Base-by-base conservation (phyloP, 73 alveolate genomes). In the Paramecium octaurelia region DNA sequence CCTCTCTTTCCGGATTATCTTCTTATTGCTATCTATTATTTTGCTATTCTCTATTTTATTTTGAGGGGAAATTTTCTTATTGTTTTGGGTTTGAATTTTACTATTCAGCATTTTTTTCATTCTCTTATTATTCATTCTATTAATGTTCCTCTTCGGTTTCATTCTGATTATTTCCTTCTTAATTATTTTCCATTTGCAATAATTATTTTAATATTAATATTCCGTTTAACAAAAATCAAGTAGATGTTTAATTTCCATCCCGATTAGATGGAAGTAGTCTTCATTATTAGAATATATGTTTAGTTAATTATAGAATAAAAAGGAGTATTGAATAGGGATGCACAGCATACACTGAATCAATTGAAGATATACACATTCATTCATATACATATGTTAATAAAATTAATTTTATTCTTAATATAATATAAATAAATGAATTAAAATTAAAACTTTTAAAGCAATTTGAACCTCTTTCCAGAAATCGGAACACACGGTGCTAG, bases 401-500 rank as follows among this genome's bases (percentile, higher is more conserved):
- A 54, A 4, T 54, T 18, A 7, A 18, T n/a, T 54, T 18, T 18
- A 7, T 54, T n/a, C 69, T 54, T n/a, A 18, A 48, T 20, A 54
- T 54, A 54, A 54, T 54, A 54, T 18, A 54, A 50, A 54, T 54
- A 54, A 64, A 64, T 64, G 84, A 64, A 64, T 64, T 64, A 64
- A 64, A 64, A 64, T 64, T 34, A 64, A 34, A 64, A 64, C 84
- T 64, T 64, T 64, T 1, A 3, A 34, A 64, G 29, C 84, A 64
- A 64, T 34, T 34, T 64, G 50, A 64, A 64, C 29, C 42, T 64
- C 31, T 64, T 64, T 64, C 84, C 84, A 35, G 87, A 73, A 73
- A 36, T 36, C 3, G 87, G 87, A 12, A 36, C 87, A 35, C 87
- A 73, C 38, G 87, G 87, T 31, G 5, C 87, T 29, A 73, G 87